Evolutionary conservation across 2,329 filamentous ascomycete genomes (phyloP), one percentile per base, ranked within the genome.

Genomic region (Trichoderma cornu-damae): DNA sequence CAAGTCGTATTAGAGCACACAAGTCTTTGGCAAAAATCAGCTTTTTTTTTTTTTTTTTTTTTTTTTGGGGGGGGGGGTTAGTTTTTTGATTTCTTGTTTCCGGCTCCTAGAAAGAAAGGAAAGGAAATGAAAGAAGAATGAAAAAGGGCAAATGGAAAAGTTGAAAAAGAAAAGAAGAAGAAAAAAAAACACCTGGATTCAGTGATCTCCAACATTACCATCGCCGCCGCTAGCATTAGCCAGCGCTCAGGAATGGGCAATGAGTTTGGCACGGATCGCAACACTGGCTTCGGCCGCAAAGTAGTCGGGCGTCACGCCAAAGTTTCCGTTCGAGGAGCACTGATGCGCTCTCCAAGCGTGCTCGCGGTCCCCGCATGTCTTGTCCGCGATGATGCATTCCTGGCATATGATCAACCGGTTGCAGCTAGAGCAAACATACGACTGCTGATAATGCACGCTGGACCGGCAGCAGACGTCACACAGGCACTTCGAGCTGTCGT

Each of bases 391-490:
- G 30, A 50, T 51, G 28, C 59, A 60, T 30, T 59, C 48, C 6
- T 30, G n/a, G 38, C 59, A 60, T 22, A 60, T 43, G 1, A 60
- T 32, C 28, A 49, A 44, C 16, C 49, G 44, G 11, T 49, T 56
- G 8, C 46, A 20, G 43, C 58, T 34, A 4, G 49, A 34, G 44
- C 58, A 60, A 9, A 58, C 42, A 28, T 44, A 60, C 4, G 58
- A 46, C 34, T 34, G 40, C 11, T 50, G 14, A 7, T 3, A 11
- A 12, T 60, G 59, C 2, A 46, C 22, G 4, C 55, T 58, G 35
- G 40, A 32, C 12, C 59, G 44, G 9, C 59, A 47, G 37, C 59
- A 60, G 20, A 55, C 46, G 16, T 44, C 34, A 32, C 59, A 60
- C 28, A 43, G 44, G 30, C 59, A 60, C 4, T 24, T 48, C 11